Conservation (phyloP, 1,139 yeast species). For the Suhomyces maxii region DNA sequence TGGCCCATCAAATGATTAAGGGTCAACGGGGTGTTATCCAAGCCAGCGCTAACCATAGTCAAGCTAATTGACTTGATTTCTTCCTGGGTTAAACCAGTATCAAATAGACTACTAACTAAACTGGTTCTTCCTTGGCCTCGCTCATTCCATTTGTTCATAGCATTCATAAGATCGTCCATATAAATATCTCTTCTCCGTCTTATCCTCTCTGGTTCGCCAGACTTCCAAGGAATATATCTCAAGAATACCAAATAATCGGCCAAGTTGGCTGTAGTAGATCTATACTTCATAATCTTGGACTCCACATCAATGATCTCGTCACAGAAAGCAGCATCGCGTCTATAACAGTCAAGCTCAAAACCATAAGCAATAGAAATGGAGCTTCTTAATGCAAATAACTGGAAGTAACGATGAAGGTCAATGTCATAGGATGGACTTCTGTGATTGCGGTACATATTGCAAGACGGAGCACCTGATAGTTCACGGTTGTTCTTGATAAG, state of each 20-base stretch:
- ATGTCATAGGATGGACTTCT: constrained; percentile 30
- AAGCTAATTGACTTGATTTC: constrained; percentile 66
- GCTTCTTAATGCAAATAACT: constrained; percentile 56
- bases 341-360: constrained; percentile 45
- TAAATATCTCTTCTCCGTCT: constrained; percentile 55
- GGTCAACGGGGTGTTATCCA: constrained; percentile 70
- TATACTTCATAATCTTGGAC: constrained; percentile 56
- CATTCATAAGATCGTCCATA: constrained; percentile 41
- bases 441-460: constrained; percentile 16
- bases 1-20: constrained; percentile 64
- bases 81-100: constrained; percentile 24
- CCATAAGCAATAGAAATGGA: constrained; percentile 66
- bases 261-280: constrained; percentile 63
- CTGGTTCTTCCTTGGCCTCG: not conserved
- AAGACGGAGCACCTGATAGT: constrained; percentile 23
- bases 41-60: constrained; percentile 78
- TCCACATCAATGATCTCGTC: constrained; percentile 63
- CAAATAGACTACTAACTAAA: not conserved
- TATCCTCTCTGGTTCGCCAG: constrained; percentile 31
- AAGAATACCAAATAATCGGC: constrained; percentile 63
- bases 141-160: constrained; percentile 12
- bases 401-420: constrained; percentile 44
- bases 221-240: constrained; percentile 32
- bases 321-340: constrained; percentile 41
- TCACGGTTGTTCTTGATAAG: constrained; percentile 25